Evolutionary conservation across 768 basidiomycete species (phyloP), one percentile per base, ranked within the genome.

Genomic region (Multifurca ochricompacta): DNA sequence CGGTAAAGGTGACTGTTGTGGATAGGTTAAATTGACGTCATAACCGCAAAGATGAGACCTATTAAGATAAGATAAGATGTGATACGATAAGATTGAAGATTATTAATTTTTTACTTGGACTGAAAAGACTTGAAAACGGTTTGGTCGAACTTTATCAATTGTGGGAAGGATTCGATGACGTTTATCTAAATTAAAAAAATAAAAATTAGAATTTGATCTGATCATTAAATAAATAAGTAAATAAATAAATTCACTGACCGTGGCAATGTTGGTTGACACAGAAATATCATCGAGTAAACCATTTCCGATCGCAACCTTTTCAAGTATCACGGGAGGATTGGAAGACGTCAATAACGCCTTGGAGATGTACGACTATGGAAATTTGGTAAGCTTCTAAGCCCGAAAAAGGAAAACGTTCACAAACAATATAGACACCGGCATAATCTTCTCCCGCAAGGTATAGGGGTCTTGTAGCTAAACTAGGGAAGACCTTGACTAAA

Each of bases 361-460:
- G 59, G 81, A 70, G 62, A 89, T 88, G 64, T 88, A 87, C 9
- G 87, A 85, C 83, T 87, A 36, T 6, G 4, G 13, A 40, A 23
- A 13, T 19, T 25, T 18, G 27, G 40, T 8, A 28, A 28, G 6
- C 19, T 0, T 18, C 28, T 30, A 19, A 19, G 9, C 16, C n/a
- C 23, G 11, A 31, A 25, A 27, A 16, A 37, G 4, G 23, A n/a
- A 10, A n/a, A 7, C 14, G 18, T 40, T 42, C 28, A 64, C 79
- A 61, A 54, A 81, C 80, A 49, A 87, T 86, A 61, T 83, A 87
- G 55, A 75, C 75, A 27, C 87, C 87, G 13, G 87, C 79, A 66
- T 87, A 88, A 62, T 82, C 85, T 67, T 88, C 87, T 5, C 87
- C 87, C 0, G 78, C 80, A 34, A 89, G 63, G 65, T 82, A 70